Percentiles rank a stretch among this genome's conserved stretches.
Evolutionary conservation across 495 filamentous ascomycete genomes (phyloP).

Genomic region (Penicillium canescens): DNA sequence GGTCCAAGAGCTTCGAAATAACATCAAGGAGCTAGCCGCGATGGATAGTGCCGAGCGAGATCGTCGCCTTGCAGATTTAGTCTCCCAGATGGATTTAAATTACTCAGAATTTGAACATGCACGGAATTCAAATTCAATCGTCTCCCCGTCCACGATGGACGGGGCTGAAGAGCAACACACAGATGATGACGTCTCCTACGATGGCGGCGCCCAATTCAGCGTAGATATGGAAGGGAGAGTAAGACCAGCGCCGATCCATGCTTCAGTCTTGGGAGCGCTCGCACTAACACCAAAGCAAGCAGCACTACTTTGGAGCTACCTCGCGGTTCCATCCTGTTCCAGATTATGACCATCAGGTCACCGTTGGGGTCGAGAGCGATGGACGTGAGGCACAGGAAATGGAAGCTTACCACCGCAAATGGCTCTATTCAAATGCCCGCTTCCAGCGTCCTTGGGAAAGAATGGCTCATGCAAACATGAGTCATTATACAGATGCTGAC

Average conservation of each 20-base stretch:
- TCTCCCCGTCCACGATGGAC: neutral
- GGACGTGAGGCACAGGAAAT: neutral
- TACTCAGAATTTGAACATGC: no score
- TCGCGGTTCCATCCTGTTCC: slow-evolving; percentile 13
- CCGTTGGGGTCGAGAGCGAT: neutral
- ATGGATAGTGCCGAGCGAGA: no score
- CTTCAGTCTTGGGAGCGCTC: slow-evolving; percentile 12
- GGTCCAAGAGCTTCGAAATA: no score
- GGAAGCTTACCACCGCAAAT: slow-evolving; percentile 13
- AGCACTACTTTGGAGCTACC: slow-evolving; percentile 14
- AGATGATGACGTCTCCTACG: no score
- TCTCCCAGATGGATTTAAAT: no score
- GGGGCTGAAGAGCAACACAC: no score
- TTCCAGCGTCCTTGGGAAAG: slow-evolving; percentile 10
- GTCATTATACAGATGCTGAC: slow-evolving; percentile 6
- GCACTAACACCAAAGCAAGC: no score
- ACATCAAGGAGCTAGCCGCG: no score
- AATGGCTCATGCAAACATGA: slow-evolving; percentile 1
- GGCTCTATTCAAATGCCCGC: slow-evolving; percentile 8
- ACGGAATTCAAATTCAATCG: slow-evolving; percentile 5
- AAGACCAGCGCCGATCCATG: neutral
- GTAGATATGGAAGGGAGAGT: neutral
- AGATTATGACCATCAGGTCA: neutral
- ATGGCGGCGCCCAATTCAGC: no score
- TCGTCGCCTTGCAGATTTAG: slow-evolving; percentile 6